Evolutionary conservation across 495 filamentous ascomycete genomes (phyloP).

Genomic region (Podospora australis): DNA sequence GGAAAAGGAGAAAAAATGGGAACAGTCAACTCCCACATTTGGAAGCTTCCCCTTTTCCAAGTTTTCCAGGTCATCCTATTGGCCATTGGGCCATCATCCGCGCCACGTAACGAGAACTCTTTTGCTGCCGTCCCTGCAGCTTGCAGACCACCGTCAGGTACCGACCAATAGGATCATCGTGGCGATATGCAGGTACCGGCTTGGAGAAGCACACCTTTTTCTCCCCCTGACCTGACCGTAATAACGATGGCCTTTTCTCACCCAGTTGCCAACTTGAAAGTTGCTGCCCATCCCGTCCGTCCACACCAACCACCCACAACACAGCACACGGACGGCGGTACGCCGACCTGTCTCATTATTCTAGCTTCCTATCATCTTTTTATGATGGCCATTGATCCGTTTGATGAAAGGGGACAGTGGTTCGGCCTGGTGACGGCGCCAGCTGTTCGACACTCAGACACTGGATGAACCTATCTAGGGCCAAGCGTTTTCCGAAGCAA

Average conservation of each 20-base stretch:
- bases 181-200: slow-evolving; percentile 5
- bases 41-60: slow-evolving; percentile 1
- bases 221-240: too few relatives aligned
- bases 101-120: neutral
- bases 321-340: neutral
- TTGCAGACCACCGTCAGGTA: neutral
- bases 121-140: slow-evolving; percentile 1
- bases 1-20: neutral
- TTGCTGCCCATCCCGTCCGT: neutral
- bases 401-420: neutral
- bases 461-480: neutral
- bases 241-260: neutral
- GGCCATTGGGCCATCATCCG: slow-evolving; percentile 2
- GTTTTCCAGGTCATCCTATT: neutral
- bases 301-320: neutral
- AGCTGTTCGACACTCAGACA: slow-evolving; percentile 1
- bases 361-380: neutral
- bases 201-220: neutral
- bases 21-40: slow-evolving; percentile 1
- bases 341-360: slow-evolving; percentile 1
- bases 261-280: neutral
- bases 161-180: slow-evolving; percentile 1
- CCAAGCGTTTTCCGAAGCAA: neutral
- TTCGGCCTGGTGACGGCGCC: neutral
- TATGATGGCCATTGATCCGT: neutral